Conservation (phyloP, 352 stramenopile species). For the Globisporangium splendens region DNA sequence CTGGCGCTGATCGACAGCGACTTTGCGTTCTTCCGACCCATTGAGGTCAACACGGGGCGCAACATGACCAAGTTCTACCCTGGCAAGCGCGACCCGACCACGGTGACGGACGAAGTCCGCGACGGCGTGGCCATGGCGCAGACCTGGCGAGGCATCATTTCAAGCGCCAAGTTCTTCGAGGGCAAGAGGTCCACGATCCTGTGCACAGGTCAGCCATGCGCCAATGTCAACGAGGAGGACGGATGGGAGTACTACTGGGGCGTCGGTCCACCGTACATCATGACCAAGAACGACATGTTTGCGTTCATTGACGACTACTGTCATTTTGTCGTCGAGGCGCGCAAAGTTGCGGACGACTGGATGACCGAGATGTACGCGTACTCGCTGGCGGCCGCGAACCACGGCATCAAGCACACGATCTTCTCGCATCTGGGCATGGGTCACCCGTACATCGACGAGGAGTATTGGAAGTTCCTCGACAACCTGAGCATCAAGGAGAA, state of each 20-base stretch:
- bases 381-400: constrained; percentile 20
- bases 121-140: constrained; percentile 19
- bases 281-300: constrained; percentile 25
- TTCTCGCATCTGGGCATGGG: constrained; percentile 19
- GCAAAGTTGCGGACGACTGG: constrained; percentile 18
- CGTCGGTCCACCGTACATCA: constrained; percentile 30
- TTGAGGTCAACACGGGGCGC: constrained; percentile 20
- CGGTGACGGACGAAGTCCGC: constrained; percentile 13
- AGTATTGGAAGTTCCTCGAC: constrained; percentile 21
- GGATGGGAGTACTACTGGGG: constrained; percentile 22
- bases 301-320: constrained; percentile 28
- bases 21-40: constrained; percentile 3
- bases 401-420: constrained; percentile 29
- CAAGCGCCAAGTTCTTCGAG: constrained; percentile 18
- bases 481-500: too few relatives aligned
- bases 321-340: constrained; percentile 15
- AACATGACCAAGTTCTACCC: constrained; percentile 17
- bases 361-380: constrained; percentile 35
- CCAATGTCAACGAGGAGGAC: constrained; percentile 11
- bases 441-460: constrained; percentile 12
- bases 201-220: neutral
- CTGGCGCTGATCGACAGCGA: constrained; percentile 1
- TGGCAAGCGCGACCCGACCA: constrained; percentile 10
- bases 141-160: constrained; percentile 12
- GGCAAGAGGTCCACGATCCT: neutral